Conservation (phyloP, 2,329 filamentous ascomycete genomes). For the Aureobasidium lini region DNA sequence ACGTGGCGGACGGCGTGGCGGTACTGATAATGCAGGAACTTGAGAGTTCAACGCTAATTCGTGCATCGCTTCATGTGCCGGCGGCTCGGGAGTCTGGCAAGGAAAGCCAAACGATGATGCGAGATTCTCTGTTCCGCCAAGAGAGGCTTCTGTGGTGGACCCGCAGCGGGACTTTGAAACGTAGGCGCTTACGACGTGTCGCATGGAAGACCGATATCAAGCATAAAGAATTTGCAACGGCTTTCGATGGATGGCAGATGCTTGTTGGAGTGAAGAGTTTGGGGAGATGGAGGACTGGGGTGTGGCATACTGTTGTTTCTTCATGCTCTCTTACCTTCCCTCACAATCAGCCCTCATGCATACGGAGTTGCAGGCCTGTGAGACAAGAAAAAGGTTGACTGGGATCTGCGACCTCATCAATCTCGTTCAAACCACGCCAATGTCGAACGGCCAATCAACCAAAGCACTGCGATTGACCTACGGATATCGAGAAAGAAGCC, state of each 20-base stretch:
- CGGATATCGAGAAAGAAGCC: neutral
- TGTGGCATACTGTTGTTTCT: neutral
- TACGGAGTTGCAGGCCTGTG: neutral
- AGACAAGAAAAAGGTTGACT: neutral
- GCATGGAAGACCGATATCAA: neutral
- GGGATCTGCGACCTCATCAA: neutral
- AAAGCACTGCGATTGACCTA: neutral
- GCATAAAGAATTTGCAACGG: neutral
- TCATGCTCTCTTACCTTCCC: neutral
- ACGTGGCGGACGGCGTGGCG: conserved; percentile 12
- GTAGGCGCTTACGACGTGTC: conserved; percentile 11
- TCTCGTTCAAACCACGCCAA: neutral
- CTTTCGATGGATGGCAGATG: neutral
- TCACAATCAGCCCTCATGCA: neutral
- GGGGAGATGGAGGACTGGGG: neutral
- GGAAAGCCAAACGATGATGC: conserved; percentile 6
- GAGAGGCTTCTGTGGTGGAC: conserved; percentile 1
- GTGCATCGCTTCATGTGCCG: neutral
- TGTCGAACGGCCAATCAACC: neutral
- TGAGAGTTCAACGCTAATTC: neutral
- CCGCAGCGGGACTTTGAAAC: conserved; percentile 9
- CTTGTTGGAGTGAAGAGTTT: neutral
- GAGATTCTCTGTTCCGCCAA: neutral
- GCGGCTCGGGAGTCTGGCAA: neutral
- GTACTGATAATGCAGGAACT: conserved; percentile 12